A percentile compares a stretch with the other conserved stretches of the same genome.
These are phyloP conservation scores for Debaryomyces fabryi DNA, from an alignment of 1,139 yeast species.

Conservation along the genomic window DNA sequence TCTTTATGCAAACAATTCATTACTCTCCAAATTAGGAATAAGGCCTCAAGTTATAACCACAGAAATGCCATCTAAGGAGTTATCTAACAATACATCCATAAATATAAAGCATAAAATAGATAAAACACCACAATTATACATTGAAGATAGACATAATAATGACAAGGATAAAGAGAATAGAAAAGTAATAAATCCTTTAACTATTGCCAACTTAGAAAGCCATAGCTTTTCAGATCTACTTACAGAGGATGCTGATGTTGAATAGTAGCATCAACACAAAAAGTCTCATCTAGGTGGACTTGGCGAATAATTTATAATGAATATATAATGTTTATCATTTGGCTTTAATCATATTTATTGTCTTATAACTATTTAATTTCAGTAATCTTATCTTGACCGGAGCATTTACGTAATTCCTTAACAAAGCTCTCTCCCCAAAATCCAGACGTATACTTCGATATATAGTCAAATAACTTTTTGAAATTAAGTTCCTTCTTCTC, in stretches of 20 bases:
- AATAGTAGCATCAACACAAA: constrained; percentile 15
- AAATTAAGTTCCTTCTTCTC: constrained; percentile 81
- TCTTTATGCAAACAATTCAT: constrained; percentile 37
- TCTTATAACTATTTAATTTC: constrained; percentile 1
- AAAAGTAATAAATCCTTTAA: constrained; percentile 25
- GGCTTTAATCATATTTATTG: not conserved
- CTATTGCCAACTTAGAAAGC: constrained; percentile 36
- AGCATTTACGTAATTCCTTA: constrained; percentile 66
- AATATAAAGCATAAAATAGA: not conserved
- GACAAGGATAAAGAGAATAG: constrained; percentile 18
- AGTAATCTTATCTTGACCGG: constrained; percentile 13
- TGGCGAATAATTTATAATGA: not conserved
- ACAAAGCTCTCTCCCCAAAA: constrained; percentile 98
- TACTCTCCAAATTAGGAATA: constrained; percentile 45
- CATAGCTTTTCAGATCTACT: constrained; percentile 28
- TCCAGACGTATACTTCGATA: constrained; percentile 89
- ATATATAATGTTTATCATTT: not conserved
- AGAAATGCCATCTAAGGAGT: constrained; percentile 13
- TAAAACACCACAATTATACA: not conserved
- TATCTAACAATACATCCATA: constrained; percentile 2
- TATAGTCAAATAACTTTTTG: constrained; percentile 79
- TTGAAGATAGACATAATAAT: not conserved
- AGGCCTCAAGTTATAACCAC: constrained; percentile 46
- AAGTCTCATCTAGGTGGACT: not conserved
- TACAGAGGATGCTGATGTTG: constrained; percentile 24